phyloP scores from a whole-genome alignment of 1,284 basidiomycete genomes.

The Ceratobasidium sp. region DNA sequence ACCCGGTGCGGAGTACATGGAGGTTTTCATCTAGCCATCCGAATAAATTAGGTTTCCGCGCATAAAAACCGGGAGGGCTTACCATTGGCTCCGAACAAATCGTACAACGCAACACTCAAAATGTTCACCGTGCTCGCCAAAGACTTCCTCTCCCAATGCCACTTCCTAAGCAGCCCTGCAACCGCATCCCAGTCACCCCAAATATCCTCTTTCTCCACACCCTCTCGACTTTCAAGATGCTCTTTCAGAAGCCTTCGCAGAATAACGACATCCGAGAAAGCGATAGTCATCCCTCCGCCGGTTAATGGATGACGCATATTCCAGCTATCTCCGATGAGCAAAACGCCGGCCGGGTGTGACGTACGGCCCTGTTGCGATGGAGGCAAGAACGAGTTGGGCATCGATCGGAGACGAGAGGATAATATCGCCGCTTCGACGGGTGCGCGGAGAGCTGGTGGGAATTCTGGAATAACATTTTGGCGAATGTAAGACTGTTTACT shows the following conservation, averaged over 20 bases:
- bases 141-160: conserved; percentile 88
- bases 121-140: conserved; percentile 89
- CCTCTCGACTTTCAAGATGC: conserved; percentile 27
- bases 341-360: conserved; percentile 70
- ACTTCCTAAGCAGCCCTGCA: conserved; percentile 67
- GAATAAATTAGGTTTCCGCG: conserved; percentile 27
- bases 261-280: conserved; percentile 83
- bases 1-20: conserved; percentile 87
- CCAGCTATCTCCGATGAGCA: conserved; percentile 95
- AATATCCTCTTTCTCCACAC: conserved; percentile 22
- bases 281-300: conserved; percentile 95
- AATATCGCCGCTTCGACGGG: conserved; percentile 72
- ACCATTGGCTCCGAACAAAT: conserved; percentile 92
- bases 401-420: conserved; percentile 80
- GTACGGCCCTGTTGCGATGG: conserved; percentile 75
- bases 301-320: conserved; percentile 99
- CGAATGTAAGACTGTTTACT: conserved; percentile 70
- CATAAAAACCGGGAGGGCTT: conserved; percentile 47
- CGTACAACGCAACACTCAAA: conserved; percentile 89
- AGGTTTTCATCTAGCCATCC: conserved; percentile 71
- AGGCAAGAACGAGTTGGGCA: conserved; percentile 97
- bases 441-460: conserved; percentile 74
- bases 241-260: conserved; percentile 63
- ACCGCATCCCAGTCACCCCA: conserved; percentile 69
- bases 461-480: conserved; percentile 76